Evolutionary conservation across 208 protist species (phyloP).

Genomic region (Phytomonas sp.): DNA sequence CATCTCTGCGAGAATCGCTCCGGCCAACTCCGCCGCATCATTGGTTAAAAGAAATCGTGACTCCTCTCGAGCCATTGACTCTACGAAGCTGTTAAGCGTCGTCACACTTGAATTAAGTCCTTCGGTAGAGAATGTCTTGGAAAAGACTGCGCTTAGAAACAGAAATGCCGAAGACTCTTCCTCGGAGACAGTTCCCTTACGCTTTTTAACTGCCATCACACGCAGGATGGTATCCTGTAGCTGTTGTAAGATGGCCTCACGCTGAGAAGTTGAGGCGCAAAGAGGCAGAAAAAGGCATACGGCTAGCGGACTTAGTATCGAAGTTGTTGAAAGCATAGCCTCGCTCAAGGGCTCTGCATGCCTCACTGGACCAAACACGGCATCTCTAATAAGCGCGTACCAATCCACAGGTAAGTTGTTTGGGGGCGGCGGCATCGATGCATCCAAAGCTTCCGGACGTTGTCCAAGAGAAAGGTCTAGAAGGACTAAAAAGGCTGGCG

Average conservation of each 20-base stretch:
- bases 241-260: constrained; percentile 26
- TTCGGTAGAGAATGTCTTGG: neutral
- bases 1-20: constrained; percentile 24
- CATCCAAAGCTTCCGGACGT: neutral
- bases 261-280: constrained; percentile 24
- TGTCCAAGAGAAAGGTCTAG: constrained; percentile 5
- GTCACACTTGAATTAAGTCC: constrained; percentile 21
- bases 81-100: constrained; percentile 55
- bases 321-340: constrained; percentile 2
- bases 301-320: constrained; percentile 15
- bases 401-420: constrained; percentile 25
- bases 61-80: constrained; percentile 62
- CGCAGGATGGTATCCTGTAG: constrained; percentile 29
- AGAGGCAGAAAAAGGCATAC: constrained; percentile 37
- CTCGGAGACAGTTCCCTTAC: neutral
- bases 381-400: constrained; percentile 31
- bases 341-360: constrained; percentile 4
- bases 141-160: neutral
- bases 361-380: constrained; percentile 21
- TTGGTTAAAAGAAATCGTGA: constrained; percentile 36
- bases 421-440: neutral
- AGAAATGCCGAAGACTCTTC: constrained; percentile 3
- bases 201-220: constrained; percentile 12
- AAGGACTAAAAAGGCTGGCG: constrained; percentile 20
- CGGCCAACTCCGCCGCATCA: constrained; percentile 42